Evolutionary conservation across 202 grass and related monocot species (phyloP).

Genomic region (Schoenoplectus triqueter): DNA sequence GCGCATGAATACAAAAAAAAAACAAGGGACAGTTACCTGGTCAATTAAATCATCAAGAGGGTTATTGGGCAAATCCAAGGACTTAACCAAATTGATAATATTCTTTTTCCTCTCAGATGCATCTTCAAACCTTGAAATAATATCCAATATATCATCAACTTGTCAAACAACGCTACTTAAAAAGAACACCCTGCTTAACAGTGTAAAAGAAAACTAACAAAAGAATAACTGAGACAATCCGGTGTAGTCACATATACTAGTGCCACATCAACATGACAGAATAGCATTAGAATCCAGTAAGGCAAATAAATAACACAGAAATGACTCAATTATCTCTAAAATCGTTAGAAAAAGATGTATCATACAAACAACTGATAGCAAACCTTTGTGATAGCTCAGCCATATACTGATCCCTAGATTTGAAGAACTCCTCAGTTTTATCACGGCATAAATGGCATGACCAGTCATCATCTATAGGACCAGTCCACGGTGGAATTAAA

Average conservation of each 20-base stretch:
- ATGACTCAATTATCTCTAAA: constrained; percentile 1
- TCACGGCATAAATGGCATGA: constrained; percentile 91
- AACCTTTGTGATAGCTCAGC: constrained; percentile 90
- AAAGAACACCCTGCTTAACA: neutral
- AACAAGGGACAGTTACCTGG: constrained; percentile 63
- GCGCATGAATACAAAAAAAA: constrained; percentile 2
- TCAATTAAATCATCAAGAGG: constrained; percentile 98
- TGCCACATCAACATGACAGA: neutral
- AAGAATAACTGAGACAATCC: neutral
- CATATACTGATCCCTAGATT: constrained; percentile 71
- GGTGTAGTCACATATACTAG: neutral
- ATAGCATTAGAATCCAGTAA: neutral
- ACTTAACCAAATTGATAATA: constrained; percentile 86
- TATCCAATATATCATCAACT: constrained; percentile 9
- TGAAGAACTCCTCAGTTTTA: constrained; percentile 68
- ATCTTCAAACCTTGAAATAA: constrained; percentile 66
- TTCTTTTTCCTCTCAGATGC: constrained; percentile 73
- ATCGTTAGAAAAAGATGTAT: constrained; percentile 32
- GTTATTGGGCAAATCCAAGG: constrained; percentile 97
- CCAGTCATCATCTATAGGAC: constrained; percentile 81
- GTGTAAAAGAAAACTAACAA: constrained; percentile 1
- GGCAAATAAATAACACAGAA: neutral
- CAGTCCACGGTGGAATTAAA: constrained; percentile 92
- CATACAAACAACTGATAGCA: constrained; percentile 34
- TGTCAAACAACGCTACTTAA: neutral